A percentile compares a stretch with the other conserved stretches of the same genome.
Evolutionary conservation across 1,284 basidiomycete genomes (phyloP).

Genomic region (Pseudozyma pruni): DNA sequence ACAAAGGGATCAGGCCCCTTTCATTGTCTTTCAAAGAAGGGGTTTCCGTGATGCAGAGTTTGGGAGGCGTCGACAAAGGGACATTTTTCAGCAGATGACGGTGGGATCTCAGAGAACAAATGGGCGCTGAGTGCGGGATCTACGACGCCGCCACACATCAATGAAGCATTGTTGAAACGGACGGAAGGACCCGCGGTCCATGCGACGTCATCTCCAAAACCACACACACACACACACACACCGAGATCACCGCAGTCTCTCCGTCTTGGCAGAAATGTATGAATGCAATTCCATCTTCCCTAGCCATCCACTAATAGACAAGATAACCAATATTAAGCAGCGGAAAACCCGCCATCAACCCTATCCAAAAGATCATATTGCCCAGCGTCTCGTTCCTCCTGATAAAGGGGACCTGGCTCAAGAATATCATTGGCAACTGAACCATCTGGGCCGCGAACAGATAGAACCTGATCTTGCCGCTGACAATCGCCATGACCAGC

Average conservation of each 20-base stretch:
- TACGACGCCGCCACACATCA: too few species aligned
- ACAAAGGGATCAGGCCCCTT: slow-evolving; percentile 1
- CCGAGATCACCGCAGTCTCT: not conserved
- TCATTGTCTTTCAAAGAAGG: too few species aligned
- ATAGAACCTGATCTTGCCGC: slow-evolving; percentile 66
- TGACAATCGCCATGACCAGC: slow-evolving; percentile 84
- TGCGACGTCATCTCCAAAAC: not conserved
- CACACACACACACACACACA: not conserved
- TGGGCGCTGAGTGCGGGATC: too few species aligned
- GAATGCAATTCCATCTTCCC: not conserved
- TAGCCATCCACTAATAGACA: slow-evolving; percentile 32
- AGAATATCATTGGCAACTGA: slow-evolving; percentile 88
- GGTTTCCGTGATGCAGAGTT: too few species aligned
- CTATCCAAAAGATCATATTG: slow-evolving; percentile 88
- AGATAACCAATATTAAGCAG: slow-evolving; percentile 82
- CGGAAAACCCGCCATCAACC: slow-evolving; percentile 84
- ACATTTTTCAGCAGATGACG: too few species aligned
- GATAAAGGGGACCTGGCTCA: slow-evolving; percentile 73
- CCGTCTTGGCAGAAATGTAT: too few species aligned
- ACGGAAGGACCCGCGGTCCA: too few species aligned
- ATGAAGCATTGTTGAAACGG: too few species aligned
- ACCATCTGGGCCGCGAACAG: slow-evolving; percentile 75
- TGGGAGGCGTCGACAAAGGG: too few species aligned
- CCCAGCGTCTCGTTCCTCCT: slow-evolving; percentile 56
- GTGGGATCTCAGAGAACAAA: too few species aligned